phyloP scores from a whole-genome alignment of 345 rosid species.

The Corchorus olitorius region DNA sequence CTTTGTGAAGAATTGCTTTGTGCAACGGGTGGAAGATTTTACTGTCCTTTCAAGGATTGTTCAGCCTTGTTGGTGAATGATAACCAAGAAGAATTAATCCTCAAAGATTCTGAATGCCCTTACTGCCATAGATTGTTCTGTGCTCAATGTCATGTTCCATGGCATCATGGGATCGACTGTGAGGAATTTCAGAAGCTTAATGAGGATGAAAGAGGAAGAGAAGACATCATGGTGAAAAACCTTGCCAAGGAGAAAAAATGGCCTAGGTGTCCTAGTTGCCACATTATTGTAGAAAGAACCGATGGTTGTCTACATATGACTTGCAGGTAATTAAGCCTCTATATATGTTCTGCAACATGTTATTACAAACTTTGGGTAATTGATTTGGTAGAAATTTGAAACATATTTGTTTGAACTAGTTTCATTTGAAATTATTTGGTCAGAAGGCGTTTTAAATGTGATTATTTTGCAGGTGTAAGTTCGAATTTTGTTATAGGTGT shows the following conservation, averaged over 20 bases:
- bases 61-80: conserved; percentile 40
- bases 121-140: conserved; percentile 46
- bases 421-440: background rate
- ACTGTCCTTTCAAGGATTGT: conserved; percentile 57
- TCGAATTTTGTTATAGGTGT: conserved; percentile 52
- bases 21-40: conserved; percentile 20
- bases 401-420: too few relatives aligned
- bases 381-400: background rate
- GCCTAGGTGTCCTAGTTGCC: conserved; percentile 42
- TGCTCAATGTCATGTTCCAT: conserved; percentile 34
- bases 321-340: conserved; percentile 35
- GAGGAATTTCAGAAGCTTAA: conserved; percentile 31
- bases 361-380: background rate
- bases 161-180: conserved; percentile 43
- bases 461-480: conserved; percentile 38
- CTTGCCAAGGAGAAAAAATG: conserved; percentile 39
- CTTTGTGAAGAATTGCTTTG: conserved; percentile 31
- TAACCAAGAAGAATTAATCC: background rate
- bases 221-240: conserved; percentile 40
- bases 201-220: conserved; percentile 36
- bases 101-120: conserved; percentile 43
- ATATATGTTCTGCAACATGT: background rate
- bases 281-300: conserved; percentile 42
- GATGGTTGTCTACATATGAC: conserved; percentile 46
- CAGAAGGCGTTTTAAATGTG: background rate